Evolutionary conservation across 2,329 filamentous ascomycete genomes (phyloP), one percentile per base, ranked within the genome.

Genomic region (Diaporthe vexans): DNA sequence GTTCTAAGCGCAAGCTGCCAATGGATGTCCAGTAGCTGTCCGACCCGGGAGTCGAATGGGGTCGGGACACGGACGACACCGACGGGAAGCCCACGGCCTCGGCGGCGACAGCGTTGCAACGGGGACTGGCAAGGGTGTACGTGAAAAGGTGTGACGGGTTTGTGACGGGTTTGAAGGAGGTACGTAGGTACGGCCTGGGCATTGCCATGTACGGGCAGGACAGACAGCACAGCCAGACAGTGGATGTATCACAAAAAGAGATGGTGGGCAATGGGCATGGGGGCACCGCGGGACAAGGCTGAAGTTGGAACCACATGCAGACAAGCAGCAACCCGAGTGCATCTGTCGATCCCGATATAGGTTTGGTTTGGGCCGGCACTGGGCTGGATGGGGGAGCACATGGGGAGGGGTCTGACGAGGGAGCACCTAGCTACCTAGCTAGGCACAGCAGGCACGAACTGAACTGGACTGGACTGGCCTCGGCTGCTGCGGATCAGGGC

Each of bases 331-430:
- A 15, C n/a, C 57, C 0, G 17, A 52, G 63, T 40, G n/a, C 63
- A 26, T 29, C 15, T 68, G 63, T 68, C 63, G 63, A 68, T 68
- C 63, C 63, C 46, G 63, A 68, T 68, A 68, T 68, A 29, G 58
- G 58, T 43, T 8, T 21, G 24, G 58, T 15, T 63, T 37, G 43
- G 43, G 43, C 43, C 17, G 43, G 43, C 33, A 21, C 37, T 40
- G 43, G 43, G 43, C 26, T 24, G 43, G 40, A 26, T 52, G 21
- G 29, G 37, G 37, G 37, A 40, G 37, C 10, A 40, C 37, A 40
- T 40, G 37, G 37, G 11, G 37, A 13, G 37, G 37, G 35, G 35
- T 10, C 1, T 37, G 35, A 37, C 9, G 35, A 37, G 35, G 37
- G 46, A 33, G 33, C 46, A 67, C 43, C 61, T 19, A 51, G 26